phyloP scores from a whole-genome alignment of 371 early-diverging fungal genomes.

The Zychaea mexicana region DNA sequence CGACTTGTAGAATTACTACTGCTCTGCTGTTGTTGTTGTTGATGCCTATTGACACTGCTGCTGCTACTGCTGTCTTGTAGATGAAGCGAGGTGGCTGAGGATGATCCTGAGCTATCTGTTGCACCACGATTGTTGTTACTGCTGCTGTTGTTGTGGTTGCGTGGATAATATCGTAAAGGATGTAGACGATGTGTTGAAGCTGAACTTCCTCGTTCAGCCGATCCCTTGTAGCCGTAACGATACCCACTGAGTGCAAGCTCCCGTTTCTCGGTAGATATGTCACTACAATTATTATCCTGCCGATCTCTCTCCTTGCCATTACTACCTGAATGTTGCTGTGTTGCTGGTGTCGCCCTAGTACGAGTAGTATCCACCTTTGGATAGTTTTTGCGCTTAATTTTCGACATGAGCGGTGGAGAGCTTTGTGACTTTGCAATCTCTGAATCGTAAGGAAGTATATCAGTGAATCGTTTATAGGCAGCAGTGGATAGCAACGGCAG shows the following conservation, averaged over 20 bases:
- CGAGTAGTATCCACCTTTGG: background rate
- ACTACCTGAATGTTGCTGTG: background rate
- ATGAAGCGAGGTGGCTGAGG: background rate
- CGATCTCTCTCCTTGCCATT: background rate
- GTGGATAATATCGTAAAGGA: background rate
- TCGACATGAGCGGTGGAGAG: slow-evolving; percentile 21
- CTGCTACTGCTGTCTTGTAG: background rate
- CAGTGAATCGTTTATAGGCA: slow-evolving; percentile 31
- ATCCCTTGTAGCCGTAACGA: slow-evolving; percentile 26
- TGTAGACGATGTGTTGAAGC: slow-evolving; percentile 2
- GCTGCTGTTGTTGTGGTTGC: background rate
- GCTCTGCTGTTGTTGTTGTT: slow-evolving; percentile 3
- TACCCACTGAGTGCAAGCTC: slow-evolving; percentile 25
- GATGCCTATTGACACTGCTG: background rate
- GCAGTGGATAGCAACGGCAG: slow-evolving; percentile 27
- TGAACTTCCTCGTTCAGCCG: slow-evolving; percentile 19
- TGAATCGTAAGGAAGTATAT: slow-evolving; percentile 25
- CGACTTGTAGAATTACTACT: background rate
- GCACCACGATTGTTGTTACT: background rate
- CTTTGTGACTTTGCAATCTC: slow-evolving; percentile 31
- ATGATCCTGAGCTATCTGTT: background rate
- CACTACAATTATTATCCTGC: background rate
- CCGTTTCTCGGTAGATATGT: slow-evolving; percentile 8
- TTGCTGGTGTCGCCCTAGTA: background rate
- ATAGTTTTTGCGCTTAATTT: background rate